Conservation (phyloP, 2,329 filamentous ascomycete genomes). For the Hypoxylon sp. region DNA sequence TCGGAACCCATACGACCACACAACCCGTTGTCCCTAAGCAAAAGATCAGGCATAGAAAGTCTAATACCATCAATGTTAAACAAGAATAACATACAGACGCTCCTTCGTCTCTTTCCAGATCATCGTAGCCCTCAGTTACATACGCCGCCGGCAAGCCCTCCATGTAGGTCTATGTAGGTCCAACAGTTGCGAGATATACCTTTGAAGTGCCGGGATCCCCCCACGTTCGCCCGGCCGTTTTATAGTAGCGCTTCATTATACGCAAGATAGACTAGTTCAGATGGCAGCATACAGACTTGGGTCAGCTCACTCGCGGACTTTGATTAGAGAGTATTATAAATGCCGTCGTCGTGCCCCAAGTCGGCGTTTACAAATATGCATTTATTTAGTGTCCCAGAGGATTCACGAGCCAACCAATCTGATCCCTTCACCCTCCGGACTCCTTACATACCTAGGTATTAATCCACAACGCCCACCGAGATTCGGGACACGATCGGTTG, state of each 20-base stretch:
- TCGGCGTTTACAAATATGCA: conserved; percentile 14
- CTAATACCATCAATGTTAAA: too few species aligned
- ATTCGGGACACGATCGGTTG: too few species aligned
- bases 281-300: not conserved
- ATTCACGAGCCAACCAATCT: conserved; percentile 6
- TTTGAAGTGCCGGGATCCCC: not conserved
- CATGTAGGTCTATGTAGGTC: too few species aligned
- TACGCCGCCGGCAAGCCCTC: not conserved
- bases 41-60: too few species aligned
- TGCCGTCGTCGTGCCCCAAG: conserved; percentile 11
- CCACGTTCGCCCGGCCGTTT: not conserved
- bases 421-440: not conserved
- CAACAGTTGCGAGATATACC: not conserved
- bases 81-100: too few species aligned
- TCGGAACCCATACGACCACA: too few species aligned
- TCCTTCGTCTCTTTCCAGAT: not conserved
- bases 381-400: conserved; percentile 16
- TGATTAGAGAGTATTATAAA: conserved; percentile 19
- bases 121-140: not conserved
- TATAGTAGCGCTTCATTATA: not conserved
- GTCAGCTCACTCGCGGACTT: not conserved
- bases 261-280: not conserved
- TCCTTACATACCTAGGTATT: too few species aligned
- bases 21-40: too few species aligned
- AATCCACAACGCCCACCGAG: too few species aligned